Evolutionary conservation across 1,139 yeast genomes (phyloP).

Genomic region (Tardiomyces blankii): DNA sequence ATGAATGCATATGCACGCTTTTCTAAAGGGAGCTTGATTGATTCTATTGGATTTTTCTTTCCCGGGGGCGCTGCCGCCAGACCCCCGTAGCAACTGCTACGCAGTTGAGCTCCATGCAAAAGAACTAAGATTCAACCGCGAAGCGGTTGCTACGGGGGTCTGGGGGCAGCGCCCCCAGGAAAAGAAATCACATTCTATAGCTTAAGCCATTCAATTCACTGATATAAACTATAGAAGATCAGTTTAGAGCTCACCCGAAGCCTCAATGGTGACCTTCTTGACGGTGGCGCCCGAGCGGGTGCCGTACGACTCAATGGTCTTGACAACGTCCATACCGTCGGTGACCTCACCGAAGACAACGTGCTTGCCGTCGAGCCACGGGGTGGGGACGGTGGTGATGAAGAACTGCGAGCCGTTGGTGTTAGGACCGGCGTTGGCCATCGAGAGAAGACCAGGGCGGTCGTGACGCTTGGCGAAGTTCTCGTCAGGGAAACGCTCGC

Average conservation of each 20-base stretch:
- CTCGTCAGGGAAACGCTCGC: constrained; percentile 91
- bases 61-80: no score
- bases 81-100: no score
- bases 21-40: no score
- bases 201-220: no score
- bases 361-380: constrained; percentile 99
- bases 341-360: constrained; percentile 96
- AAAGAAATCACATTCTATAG: no score
- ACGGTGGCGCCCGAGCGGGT: constrained; percentile 75
- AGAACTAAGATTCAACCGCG: no score
- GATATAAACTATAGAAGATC: background rate
- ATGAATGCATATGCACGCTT: no score
- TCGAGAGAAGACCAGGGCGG: constrained; percentile 90
- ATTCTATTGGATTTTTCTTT: no score
- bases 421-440: constrained; percentile 99
- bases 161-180: no score
- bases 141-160: no score
- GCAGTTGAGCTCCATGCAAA: no score
- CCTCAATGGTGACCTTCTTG: constrained; percentile 66
- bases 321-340: constrained; percentile 85
- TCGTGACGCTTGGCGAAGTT: constrained; percentile 79
- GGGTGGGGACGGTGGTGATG: constrained; percentile 90
- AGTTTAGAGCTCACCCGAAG: constrained; percentile 69
- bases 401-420: constrained; percentile 99
- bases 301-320: constrained; percentile 83